These are phyloP conservation scores for Rhododendron mucronatum DNA, from an alignment of 148 eudicot genomes.

Conservation along the genomic window DNA sequence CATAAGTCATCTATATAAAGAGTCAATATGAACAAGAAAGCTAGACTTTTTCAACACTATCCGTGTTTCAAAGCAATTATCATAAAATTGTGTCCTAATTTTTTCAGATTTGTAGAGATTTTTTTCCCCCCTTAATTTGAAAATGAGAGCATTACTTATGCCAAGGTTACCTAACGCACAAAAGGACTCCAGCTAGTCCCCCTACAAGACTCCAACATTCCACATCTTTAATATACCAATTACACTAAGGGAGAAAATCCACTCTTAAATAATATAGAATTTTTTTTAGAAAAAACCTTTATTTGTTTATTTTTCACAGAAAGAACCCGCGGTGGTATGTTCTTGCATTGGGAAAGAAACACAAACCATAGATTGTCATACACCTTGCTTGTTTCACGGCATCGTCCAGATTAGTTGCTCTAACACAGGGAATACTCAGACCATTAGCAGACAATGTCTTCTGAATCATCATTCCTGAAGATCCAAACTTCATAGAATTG, in stretches of 20 bases:
- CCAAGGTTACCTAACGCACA: neutral
- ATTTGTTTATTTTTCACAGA: neutral
- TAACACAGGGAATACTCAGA: no score
- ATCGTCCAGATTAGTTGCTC: no score
- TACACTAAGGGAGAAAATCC: neutral
- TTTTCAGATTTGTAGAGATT: neutral
- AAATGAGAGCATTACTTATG: neutral
- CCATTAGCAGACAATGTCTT: no score
- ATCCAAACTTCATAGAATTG: no score
- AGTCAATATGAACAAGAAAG: neutral
- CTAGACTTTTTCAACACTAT: neutral
- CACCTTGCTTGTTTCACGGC: no score
- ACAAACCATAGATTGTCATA: no score
- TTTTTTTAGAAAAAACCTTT: neutral
- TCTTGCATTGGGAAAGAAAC: neutral
- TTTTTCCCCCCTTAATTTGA: neutral
- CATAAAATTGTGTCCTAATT: neutral
- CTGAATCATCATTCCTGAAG: no score
- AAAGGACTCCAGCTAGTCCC: neutral
- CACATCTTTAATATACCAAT: neutral
- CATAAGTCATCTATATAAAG: neutral
- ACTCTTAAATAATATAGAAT: no score
- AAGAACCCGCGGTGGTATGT: neutral
- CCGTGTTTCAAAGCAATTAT: neutral
- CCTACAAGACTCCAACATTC: neutral